These are phyloP conservation scores for Heimioporus sp. DNA, from an alignment of 768 basidiomycete genomes.

Conservation along the genomic window DNA sequence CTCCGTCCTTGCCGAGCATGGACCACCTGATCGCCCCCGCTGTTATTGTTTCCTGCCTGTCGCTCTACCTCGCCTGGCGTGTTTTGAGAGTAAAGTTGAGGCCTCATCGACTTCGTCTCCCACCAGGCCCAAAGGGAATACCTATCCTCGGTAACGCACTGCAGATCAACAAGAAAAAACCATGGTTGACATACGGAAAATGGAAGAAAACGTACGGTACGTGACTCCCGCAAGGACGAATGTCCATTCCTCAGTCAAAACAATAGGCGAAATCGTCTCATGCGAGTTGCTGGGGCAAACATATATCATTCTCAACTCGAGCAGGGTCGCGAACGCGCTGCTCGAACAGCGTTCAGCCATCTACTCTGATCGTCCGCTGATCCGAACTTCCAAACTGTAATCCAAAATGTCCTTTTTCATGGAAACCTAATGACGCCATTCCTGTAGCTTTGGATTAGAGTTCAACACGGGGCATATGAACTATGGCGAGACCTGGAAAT, in stretches of 20 bases:
- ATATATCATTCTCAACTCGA: slow-evolving; percentile 24
- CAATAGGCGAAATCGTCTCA: slow-evolving; percentile 20
- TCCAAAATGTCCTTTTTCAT: neutral
- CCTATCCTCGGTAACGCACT: slow-evolving; percentile 27
- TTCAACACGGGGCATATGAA: slow-evolving; percentile 21
- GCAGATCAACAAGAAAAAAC: slow-evolving; percentile 21
- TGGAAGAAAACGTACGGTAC: slow-evolving; percentile 33
- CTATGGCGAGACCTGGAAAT: slow-evolving; percentile 16
- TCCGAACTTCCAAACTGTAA: slow-evolving; percentile 4
- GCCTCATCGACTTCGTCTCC: slow-evolving; percentile 19
- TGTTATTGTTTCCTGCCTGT: neutral
- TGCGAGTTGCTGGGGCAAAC: slow-evolving; percentile 19
- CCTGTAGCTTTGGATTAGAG: slow-evolving; percentile 21
- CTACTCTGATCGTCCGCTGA: slow-evolving; percentile 21
- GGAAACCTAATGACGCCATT: neutral
- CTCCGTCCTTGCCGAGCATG: slow-evolving; percentile 4
- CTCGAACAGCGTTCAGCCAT: slow-evolving; percentile 25
- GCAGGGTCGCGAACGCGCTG: slow-evolving; percentile 18
- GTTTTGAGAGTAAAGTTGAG: slow-evolving; percentile 5
- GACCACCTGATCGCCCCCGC: neutral
- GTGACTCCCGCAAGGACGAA: slow-evolving; percentile 1
- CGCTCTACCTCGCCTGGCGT: neutral
- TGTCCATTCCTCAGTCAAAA: neutral
- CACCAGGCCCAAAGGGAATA: slow-evolving; percentile 29
- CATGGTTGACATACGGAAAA: slow-evolving; percentile 32